Percentiles rank a stretch among this genome's conserved stretches.
Conservation (phyloP, 441 rosid species). For the Gossypium davidsonii region DNA sequence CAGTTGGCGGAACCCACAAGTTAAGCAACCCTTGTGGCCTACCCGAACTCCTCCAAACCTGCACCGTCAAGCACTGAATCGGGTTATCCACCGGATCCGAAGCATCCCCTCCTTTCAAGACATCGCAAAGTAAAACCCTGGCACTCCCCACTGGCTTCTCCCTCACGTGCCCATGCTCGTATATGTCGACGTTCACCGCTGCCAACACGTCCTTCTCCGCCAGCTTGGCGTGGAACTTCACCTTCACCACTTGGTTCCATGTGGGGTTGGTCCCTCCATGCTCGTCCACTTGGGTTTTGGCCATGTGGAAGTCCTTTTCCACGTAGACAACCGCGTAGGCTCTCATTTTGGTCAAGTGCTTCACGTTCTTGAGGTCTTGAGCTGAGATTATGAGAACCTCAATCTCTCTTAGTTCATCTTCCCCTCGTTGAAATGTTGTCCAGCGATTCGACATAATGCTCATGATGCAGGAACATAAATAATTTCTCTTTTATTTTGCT, state of each 20-base stretch:
- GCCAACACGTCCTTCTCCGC: conserved; percentile 54
- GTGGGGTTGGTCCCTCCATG: conserved; percentile 55
- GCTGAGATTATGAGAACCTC: conserved; percentile 44
- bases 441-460: conserved; percentile 13
- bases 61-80: conserved; percentile 45
- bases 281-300: conserved; percentile 50
- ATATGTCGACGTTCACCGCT: conserved; percentile 65
- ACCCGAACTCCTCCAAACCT: conserved; percentile 71
- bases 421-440: not conserved
- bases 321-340: conserved; percentile 72
- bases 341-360: conserved; percentile 48
- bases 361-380: conserved; percentile 45
- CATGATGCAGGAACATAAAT: not conserved
- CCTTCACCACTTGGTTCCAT: conserved; percentile 54
- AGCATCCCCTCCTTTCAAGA: conserved; percentile 36
- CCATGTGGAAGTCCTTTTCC: conserved; percentile 45
- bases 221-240: conserved; percentile 64
- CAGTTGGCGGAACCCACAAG: conserved; percentile 56
- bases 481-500: not conserved
- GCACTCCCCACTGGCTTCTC: conserved; percentile 67
- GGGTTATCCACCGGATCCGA: conserved; percentile 23
- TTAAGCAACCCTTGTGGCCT: conserved; percentile 71
- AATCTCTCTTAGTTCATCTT: conserved; percentile 1
- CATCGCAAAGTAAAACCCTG: conserved; percentile 48
- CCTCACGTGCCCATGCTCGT: conserved; percentile 63